phyloP scores from a whole-genome alignment of 495 filamentous ascomycete species.

The Apodospora peruviana region DNA sequence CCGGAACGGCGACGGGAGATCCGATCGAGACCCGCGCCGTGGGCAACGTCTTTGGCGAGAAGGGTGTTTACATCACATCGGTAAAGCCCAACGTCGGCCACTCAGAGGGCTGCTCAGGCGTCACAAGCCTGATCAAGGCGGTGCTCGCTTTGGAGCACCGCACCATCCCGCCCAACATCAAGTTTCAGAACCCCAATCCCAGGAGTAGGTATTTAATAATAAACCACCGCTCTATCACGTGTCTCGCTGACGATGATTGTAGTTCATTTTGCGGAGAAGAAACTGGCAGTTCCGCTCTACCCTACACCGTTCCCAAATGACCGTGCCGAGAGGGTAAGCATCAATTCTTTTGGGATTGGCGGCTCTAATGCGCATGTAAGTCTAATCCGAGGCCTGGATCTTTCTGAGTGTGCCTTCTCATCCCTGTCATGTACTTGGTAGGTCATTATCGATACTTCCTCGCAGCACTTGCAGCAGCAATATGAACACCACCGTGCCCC shows the following conservation, averaged over 20 bases:
- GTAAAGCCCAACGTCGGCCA: conserved; percentile 48
- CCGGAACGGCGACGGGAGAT: conserved; percentile 45
- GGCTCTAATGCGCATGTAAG: conserved; percentile 42
- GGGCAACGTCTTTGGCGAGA: conserved; percentile 5
- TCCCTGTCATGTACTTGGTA: too few species aligned
- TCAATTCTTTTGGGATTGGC: conserved; percentile 51
- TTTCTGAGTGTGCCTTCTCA: too few species aligned
- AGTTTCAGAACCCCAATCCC: conserved; percentile 15
- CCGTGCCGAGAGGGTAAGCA: conserved; percentile 25
- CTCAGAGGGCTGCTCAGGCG: not conserved
- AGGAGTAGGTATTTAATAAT: not conserved
- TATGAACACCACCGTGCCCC: too few species aligned
- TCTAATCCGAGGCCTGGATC: too few species aligned
- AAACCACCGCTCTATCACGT: too few species aligned
- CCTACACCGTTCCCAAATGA: conserved; percentile 18
- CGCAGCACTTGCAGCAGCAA: too few species aligned
- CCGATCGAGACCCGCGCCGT: conserved; percentile 34
- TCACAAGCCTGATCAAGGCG: not conserved
- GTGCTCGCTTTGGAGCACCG: conserved; percentile 7
- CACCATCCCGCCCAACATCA: conserved; percentile 38
- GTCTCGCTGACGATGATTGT: too few species aligned
- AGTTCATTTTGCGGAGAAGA: conserved; percentile 9
- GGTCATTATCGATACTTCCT: too few species aligned
- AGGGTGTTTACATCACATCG: conserved; percentile 18
- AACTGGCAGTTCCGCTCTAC: conserved; percentile 17